Base-by-base conservation (phyloP, 2,329 filamentous ascomycete genomes). In the Fusarium gaditjirri region DNA sequence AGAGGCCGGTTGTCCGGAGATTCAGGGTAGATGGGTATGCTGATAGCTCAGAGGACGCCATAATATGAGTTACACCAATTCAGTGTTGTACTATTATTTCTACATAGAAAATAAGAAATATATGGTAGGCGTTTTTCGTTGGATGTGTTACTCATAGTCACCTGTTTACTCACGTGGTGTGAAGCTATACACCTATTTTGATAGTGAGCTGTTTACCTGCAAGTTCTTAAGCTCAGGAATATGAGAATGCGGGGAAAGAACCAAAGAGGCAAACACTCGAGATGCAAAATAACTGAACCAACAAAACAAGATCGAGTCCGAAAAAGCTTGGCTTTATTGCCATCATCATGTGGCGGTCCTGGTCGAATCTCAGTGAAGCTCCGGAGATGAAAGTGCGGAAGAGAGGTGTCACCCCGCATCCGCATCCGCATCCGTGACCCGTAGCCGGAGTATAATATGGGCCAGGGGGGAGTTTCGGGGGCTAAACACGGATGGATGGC, bases 341-440 rank as follows among this genome's bases (percentile, higher is more conserved):
- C n/a, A 27, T 39, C 50, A 53, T 38, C 21, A 46, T 53, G 64
- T 53, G 52, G 66, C 36, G 38, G 61, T 44, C 54, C 23, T 35
- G 21, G 16, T 39, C 33, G 29, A 54, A 36, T 46, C 38, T 25
- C 13, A 62, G 27, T 63, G 36, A 65, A 49, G 54, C 36, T 17
- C 60, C 71, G 71, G 71, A 73, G 47, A 76, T 76, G 66, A 69
- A 72, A 62, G 55, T 76, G 72, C 72, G 65, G 54, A 53, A 61
- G 42, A 71, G 25, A 29, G 27, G 9, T 29, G 31, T 21, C n/a
- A 35, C 50, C 65, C 69, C 65, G 53, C 53, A 52, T 52, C 49
- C 65, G 53, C 53, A 52, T 52, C 49, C 74, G 70, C 72, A 75
- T 44, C 61, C 49, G 33, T 52, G 27, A 33, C n/a, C 49, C 33